These are phyloP conservation scores for Camellia sinensis DNA, from an alignment of 148 eudicot genomes.

Conservation along the genomic window DNA sequence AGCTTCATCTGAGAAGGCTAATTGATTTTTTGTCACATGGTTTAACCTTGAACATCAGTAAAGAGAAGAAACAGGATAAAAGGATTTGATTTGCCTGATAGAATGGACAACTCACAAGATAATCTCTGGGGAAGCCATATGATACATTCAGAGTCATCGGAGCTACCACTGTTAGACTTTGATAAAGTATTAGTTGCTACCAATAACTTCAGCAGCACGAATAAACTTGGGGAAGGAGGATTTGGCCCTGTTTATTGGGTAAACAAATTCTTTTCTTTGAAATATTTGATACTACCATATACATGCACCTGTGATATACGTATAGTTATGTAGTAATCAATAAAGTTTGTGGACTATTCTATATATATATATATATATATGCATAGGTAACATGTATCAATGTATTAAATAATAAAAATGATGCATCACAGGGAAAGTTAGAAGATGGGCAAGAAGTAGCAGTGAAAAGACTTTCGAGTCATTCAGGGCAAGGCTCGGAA, in stretches of 20 bases:
- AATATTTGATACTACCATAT: neutral
- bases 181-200: too few species aligned
- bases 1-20: too few species aligned
- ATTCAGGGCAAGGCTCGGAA: too few species aligned
- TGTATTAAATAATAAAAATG: too few species aligned
- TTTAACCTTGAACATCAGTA: neutral
- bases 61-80: neutral
- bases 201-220: conserved; percentile 1
- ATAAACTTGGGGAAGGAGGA: conserved; percentile 37
- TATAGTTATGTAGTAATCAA: neutral
- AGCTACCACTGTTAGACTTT: too few species aligned
- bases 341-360: neutral
- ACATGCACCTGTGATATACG: neutral
- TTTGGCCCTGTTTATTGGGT: conserved; percentile 19
- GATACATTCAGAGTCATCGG: neutral
- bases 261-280: conserved; percentile 8
- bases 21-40: neutral
- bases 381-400: too few species aligned
- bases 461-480: too few species aligned
- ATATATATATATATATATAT: too few species aligned
- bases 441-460: neutral
- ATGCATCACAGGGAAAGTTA: too few species aligned
- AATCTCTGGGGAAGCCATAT: neutral
- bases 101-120: neutral
- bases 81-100: too few species aligned